Evolutionary conservation across 2,329 filamentous ascomycete genomes (phyloP).

Genomic region (Elsinoe perseae): DNA sequence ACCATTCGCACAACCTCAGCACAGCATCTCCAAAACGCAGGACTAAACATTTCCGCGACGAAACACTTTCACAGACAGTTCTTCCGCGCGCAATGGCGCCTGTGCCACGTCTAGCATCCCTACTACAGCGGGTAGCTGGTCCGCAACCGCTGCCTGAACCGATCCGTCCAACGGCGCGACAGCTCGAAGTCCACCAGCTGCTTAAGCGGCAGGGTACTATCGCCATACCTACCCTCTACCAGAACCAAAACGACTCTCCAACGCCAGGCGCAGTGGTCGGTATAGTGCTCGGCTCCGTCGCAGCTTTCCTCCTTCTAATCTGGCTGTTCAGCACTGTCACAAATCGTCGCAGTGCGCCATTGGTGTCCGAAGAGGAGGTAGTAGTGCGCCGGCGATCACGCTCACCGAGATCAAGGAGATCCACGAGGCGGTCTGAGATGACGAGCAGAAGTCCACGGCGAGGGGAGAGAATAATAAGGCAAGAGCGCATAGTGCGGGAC

Average conservation of each 20-base stretch:
- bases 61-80: too few species aligned
- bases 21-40: too few species aligned
- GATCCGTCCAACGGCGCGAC: conserved; percentile 1
- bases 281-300: conserved; percentile 50
- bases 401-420: conserved; percentile 27
- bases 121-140: neutral
- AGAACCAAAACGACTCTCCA: conserved; percentile 45
- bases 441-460: conserved; percentile 23
- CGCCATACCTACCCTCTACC: conserved; percentile 56
- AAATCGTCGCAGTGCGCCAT: conserved; percentile 23
- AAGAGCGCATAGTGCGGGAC: conserved; percentile 31
- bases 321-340: conserved; percentile 43
- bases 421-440: conserved; percentile 26
- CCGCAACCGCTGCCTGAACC: conserved; percentile 9
- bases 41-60: too few species aligned
- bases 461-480: conserved; percentile 27
- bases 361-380: conserved; percentile 27
- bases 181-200: conserved; percentile 14
- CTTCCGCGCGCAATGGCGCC: conserved; percentile 15
- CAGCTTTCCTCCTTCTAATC: conserved; percentile 46
- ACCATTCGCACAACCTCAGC: neutral
- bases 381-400: conserved; percentile 25
- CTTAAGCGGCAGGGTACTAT: conserved; percentile 24
- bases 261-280: conserved; percentile 52
- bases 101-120: conserved; percentile 7